Evolutionary conservation across 371 early-diverging fungal species (phyloP).

Genomic region (Coemansia sp.): DNA sequence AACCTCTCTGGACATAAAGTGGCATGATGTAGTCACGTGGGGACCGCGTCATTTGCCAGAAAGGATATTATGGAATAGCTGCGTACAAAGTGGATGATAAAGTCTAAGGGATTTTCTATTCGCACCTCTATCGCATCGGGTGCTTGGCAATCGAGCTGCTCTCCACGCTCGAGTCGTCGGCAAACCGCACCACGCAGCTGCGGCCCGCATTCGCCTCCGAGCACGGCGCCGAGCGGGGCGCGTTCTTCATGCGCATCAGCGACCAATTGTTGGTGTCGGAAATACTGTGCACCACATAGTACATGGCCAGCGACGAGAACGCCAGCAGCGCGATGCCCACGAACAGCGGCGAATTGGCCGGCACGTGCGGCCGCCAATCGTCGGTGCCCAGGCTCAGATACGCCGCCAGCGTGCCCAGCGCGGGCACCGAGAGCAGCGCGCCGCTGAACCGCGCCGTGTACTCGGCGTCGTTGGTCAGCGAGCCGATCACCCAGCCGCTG

Average conservation of each 20-base stretch:
- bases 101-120: not conserved
- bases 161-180: not conserved
- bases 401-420: conserved; percentile 24
- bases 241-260: conserved; percentile 11
- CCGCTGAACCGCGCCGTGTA: conserved; percentile 39
- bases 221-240: not conserved
- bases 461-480: conserved; percentile 36
- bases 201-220: not conserved
- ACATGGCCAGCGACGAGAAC: conserved; percentile 17
- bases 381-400: conserved; percentile 8
- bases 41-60: no score
- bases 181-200: conserved; percentile 1
- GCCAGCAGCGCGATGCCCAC: conserved; percentile 15
- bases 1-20: no score
- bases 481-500: conserved; percentile 43
- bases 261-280: conserved; percentile 42
- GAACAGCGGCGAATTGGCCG: conserved; percentile 18
- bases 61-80: no score
- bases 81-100: not conserved
- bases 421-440: conserved; percentile 21
- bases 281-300: conserved; percentile 30
- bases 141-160: conserved; percentile 2
- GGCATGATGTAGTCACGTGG: no score
- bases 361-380: not conserved
- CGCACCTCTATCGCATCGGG: not conserved